These are phyloP conservation scores for Aspergillus sp. DNA, from an alignment of 2,329 filamentous ascomycete species.

Conservation along the genomic window DNA sequence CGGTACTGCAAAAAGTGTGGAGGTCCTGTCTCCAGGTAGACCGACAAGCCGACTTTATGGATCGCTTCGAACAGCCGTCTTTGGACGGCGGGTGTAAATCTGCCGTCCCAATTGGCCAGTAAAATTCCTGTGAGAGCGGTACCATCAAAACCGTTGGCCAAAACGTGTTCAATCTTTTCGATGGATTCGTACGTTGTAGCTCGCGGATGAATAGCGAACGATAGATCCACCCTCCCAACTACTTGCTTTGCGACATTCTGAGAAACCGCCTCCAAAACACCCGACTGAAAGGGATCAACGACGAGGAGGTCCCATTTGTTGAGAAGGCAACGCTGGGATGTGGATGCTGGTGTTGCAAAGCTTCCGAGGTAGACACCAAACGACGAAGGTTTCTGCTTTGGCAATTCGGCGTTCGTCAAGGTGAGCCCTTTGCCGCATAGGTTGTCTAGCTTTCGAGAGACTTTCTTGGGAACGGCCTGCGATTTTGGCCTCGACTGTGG, in stretches of 20 bases:
- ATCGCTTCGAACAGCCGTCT: constrained; percentile 25
- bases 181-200: constrained; percentile 16
- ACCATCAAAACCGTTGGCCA: constrained; percentile 16
- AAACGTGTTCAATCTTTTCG: constrained; percentile 20
- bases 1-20: constrained; percentile 33
- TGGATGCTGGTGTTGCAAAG: constrained; percentile 25
- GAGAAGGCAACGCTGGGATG: constrained; percentile 26
- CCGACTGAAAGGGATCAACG: constrained; percentile 32
- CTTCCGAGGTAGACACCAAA: constrained; percentile 37
- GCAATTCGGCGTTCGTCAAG: constrained; percentile 9
- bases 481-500: constrained; percentile 15
- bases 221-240: constrained; percentile 26
- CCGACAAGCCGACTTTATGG: constrained; percentile 26
- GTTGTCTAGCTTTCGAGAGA: constrained; percentile 14
- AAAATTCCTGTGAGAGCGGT: constrained; percentile 32
- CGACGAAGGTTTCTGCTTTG: constrained; percentile 20
- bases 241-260: constrained; percentile 11
- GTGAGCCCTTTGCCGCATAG: constrained; percentile 15
- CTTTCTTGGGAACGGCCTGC: constrained; percentile 16
- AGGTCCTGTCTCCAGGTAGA: constrained; percentile 35
- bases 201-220: constrained; percentile 11
- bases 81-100: constrained; percentile 20
- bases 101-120: constrained; percentile 33
- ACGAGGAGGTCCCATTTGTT: constrained; percentile 37
- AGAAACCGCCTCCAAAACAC: constrained; percentile 26